Conservation (phyloP, 83 land plant genomes). For the Picea abies region DNA sequence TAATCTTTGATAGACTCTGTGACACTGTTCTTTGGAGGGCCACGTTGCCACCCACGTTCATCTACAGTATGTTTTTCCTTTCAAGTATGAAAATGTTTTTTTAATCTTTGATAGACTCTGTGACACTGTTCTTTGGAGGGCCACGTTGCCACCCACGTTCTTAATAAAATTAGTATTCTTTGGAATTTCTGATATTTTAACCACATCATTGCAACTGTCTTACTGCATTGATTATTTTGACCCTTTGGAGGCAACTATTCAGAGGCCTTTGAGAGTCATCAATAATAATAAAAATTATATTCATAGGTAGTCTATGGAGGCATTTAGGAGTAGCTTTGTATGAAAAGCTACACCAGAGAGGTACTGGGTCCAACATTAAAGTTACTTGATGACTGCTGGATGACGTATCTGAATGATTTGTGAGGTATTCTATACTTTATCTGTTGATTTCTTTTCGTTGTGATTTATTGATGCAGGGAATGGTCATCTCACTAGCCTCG, state of each 20-base stretch:
- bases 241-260: background rate
- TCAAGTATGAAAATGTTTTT: background rate
- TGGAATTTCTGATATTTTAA: background rate
- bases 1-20: background rate
- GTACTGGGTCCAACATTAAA: background rate
- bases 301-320: background rate
- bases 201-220: background rate
- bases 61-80: background rate
- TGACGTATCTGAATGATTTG: background rate
- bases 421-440: background rate
- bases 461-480: constrained; percentile 32
- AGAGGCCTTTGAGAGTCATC: background rate
- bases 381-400: background rate
- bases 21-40: background rate
- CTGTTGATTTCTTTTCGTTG: background rate
- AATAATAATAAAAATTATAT: background rate
- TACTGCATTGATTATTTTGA: background rate
- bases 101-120: background rate
- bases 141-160: too few relatives aligned
- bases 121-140: background rate
- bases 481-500: constrained; percentile 59
- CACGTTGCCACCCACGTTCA: too few relatives aligned
- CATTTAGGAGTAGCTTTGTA: background rate
- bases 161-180: background rate
- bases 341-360: background rate